Conservation (phyloP, 2,329 filamentous ascomycete species). For the Scedosporium apiospermum region DNA sequence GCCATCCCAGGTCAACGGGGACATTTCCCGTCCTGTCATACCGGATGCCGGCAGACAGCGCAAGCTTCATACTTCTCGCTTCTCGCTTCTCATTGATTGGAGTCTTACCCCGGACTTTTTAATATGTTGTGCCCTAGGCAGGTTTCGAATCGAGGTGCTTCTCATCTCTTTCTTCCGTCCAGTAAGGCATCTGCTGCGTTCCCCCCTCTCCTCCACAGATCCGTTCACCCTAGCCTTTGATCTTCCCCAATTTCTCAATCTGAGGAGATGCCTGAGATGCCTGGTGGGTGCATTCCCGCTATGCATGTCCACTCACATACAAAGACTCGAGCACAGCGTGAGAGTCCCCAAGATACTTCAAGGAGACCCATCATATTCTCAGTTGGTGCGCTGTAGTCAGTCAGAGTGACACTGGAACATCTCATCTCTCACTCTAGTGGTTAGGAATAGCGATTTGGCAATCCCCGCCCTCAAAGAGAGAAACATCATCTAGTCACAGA, state of each 20-base stretch:
- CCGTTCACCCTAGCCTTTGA: too few relatives aligned
- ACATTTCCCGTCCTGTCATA: constrained; percentile 2
- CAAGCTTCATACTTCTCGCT: neutral
- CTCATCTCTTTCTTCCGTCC: too few relatives aligned
- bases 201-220: too few relatives aligned
- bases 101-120: constrained; percentile 2
- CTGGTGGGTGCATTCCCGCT: neutral
- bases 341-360: neutral
- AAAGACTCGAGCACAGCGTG: neutral
- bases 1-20: constrained; percentile 4
- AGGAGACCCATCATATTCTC: neutral
- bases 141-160: neutral
- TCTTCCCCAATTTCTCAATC: neutral
- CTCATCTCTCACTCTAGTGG: neutral
- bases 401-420: neutral
- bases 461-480: neutral
- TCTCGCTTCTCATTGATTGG: constrained; percentile 2
- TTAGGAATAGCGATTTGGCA: neutral
- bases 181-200: too few relatives aligned
- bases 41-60: constrained; percentile 4
- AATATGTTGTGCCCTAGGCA: neutral
- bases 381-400: neutral
- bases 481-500: neutral
- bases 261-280: neutral
- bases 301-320: neutral